phyloP scores from a whole-genome alignment of 805 yeast species.

The Candida ficus region DNA sequence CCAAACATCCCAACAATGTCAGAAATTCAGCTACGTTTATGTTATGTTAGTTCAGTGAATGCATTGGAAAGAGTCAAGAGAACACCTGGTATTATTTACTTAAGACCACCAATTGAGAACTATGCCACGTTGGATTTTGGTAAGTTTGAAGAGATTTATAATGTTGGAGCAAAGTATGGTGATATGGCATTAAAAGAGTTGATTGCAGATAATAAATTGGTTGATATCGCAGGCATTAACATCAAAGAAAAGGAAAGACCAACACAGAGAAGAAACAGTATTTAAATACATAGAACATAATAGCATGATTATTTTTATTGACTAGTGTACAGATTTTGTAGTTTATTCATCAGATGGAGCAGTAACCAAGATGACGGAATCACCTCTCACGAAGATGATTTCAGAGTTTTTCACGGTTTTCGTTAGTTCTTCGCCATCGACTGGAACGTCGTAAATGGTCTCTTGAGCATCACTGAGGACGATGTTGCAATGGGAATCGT shows the following conservation, averaged over 20 bases:
- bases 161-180: constrained; percentile 76
- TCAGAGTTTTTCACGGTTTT: constrained; percentile 54
- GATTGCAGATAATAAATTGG: constrained; percentile 49
- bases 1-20: constrained; percentile 93
- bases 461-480: constrained; percentile 92
- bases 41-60: constrained; percentile 92
- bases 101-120: constrained; percentile 91
- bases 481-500: constrained; percentile 94
- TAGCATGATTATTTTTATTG: not conserved
- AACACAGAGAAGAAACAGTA: constrained; percentile 58
- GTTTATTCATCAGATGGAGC: constrained; percentile 32
- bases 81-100: constrained; percentile 78
- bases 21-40: constrained; percentile 87
- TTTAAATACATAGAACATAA: constrained; percentile 27
- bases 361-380: constrained; percentile 82
- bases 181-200: constrained; percentile 48
- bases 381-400: constrained; percentile 97
- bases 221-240: constrained; percentile 52
- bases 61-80: constrained; percentile 84
- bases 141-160: constrained; percentile 83
- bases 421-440: constrained; percentile 34
- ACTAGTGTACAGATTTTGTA: not conserved
- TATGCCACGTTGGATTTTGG: constrained; percentile 91
- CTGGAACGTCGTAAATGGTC: constrained; percentile 58
- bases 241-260: constrained; percentile 28